These are phyloP conservation scores for Clonostachys sp. DNA, from an alignment of 2,329 filamentous ascomycete species.

Conservation along the genomic window DNA sequence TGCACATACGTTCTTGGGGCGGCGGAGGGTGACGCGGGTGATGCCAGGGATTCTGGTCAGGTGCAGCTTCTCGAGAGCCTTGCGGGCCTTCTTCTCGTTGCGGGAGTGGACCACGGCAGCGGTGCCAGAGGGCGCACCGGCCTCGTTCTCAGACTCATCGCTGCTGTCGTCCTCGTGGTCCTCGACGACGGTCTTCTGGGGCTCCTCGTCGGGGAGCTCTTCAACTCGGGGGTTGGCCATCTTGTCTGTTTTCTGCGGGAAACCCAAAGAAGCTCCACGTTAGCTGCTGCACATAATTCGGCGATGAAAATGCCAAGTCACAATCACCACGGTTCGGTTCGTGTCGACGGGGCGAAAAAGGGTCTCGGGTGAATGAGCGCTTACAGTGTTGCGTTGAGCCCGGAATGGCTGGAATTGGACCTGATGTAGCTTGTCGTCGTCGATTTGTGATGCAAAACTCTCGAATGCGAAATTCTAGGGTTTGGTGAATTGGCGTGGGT, in stretches of 20 bases:
- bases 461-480: slow-evolving; percentile 37
- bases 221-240: slow-evolving; percentile 99
- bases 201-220: slow-evolving; percentile 90
- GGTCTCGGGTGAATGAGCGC: slow-evolving; percentile 6
- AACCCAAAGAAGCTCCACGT: slow-evolving; percentile 11
- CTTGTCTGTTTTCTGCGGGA: slow-evolving; percentile 37
- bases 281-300: slow-evolving; percentile 4
- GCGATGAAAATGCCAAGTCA: not conserved
- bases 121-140: slow-evolving; percentile 77
- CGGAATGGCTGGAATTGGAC: slow-evolving; percentile 21
- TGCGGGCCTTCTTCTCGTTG: slow-evolving; percentile 99
- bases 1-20: slow-evolving; percentile 93
- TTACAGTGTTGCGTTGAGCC: slow-evolving; percentile 27
- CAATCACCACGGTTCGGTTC: not conserved
- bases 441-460: slow-evolving; percentile 33
- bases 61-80: slow-evolving; percentile 98
- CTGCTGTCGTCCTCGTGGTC: slow-evolving; percentile 65
- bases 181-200: slow-evolving; percentile 74
- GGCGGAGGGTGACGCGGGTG: slow-evolving; percentile 93
- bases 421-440: slow-evolving; percentile 19
- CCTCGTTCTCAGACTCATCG: slow-evolving; percentile 76
- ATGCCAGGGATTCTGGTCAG: slow-evolving; percentile 95
- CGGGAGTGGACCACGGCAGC: slow-evolving; percentile 91
- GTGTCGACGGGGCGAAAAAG: not conserved
- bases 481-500: slow-evolving; percentile 30